Conservation (phyloP, 2,329 filamentous ascomycete species). For the Penicillium decumbens region DNA sequence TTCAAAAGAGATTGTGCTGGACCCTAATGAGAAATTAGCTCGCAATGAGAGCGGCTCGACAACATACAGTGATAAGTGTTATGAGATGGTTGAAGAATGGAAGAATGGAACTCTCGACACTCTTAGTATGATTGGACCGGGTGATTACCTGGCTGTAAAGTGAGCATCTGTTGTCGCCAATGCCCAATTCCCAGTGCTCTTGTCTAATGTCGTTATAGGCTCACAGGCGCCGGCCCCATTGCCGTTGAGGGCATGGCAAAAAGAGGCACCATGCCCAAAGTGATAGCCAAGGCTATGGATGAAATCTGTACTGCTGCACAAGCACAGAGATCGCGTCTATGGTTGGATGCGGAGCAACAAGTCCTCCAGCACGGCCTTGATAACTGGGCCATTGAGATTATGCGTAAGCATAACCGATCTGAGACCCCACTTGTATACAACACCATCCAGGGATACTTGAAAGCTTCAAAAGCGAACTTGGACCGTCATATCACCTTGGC, state of each 20-base stretch:
- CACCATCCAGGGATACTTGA: constrained; percentile 47
- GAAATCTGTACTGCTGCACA: constrained; percentile 35
- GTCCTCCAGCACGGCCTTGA: constrained; percentile 44
- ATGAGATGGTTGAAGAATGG: constrained; percentile 20
- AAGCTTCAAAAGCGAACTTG: constrained; percentile 38
- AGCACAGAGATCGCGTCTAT: constrained; percentile 37
- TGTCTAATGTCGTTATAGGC: constrained; percentile 5
- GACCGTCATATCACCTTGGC: constrained; percentile 38
- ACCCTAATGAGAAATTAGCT: constrained; percentile 40
- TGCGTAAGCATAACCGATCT: constrained; percentile 42
- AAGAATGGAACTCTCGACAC: constrained; percentile 21
- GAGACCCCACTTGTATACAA: constrained; percentile 37
- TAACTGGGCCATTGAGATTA: constrained; percentile 44
- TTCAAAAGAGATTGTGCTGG: constrained; percentile 72
- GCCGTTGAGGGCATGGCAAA: constrained; percentile 18
- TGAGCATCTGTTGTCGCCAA: constrained; percentile 1
- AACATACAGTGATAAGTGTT: constrained; percentile 16
- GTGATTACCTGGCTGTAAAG: constrained; percentile 23
- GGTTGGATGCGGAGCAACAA: constrained; percentile 49
- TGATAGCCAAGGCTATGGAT: constrained; percentile 32
- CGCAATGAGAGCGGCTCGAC: constrained; percentile 6
- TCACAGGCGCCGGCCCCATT: constrained; percentile 21
- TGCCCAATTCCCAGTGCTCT: neutral
- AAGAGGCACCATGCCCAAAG: constrained; percentile 13
- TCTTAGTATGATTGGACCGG: constrained; percentile 18